These are phyloP conservation scores for Mycena haematopus DNA, from an alignment of 768 basidiomycete species.

Conservation along the genomic window DNA sequence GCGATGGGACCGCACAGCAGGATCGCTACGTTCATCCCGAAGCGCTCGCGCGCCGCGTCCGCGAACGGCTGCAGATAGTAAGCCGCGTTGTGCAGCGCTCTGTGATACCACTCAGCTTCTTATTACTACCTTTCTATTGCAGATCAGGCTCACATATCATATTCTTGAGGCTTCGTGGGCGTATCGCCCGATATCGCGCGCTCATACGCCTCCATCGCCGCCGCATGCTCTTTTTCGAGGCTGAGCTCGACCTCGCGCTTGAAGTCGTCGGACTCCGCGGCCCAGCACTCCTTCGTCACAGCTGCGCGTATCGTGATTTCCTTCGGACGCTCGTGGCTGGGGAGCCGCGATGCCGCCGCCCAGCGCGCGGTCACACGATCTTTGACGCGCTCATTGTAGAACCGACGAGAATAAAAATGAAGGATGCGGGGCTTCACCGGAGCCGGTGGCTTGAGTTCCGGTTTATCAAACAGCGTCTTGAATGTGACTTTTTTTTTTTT, in stretches of 20 bases:
- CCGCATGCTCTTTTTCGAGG: not conserved
- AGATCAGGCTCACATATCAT: not conserved
- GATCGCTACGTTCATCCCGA: conserved; percentile 8
- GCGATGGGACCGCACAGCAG: conserved; percentile 20
- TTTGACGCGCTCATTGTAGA: not conserved
- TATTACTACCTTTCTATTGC: not conserved
- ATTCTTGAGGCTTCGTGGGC: not conserved
- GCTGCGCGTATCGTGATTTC: not conserved
- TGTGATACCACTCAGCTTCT: not conserved
- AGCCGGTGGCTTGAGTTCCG: not conserved
- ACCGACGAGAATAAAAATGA: not conserved
- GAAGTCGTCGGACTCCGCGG: not conserved
- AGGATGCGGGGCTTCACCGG: not conserved
- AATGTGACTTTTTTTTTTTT: not conserved
- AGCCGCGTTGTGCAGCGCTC: not conserved
- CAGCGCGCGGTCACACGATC: not conserved
- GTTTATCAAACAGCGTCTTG: not conserved
- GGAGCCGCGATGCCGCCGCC: not conserved
- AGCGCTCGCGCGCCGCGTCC: not conserved
- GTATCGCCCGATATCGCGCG: not conserved
- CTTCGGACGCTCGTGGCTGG: not conserved
- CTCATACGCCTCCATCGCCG: not conserved
- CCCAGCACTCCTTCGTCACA: not conserved
- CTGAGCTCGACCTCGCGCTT: not conserved
- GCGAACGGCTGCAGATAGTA: conserved; percentile 22